A percentile compares a stretch with the other conserved stretches of the same genome.
These are phyloP conservation scores for Cotoneaster glaucophyllus DNA, from an alignment of 306 rosid species.

Conservation along the genomic window DNA sequence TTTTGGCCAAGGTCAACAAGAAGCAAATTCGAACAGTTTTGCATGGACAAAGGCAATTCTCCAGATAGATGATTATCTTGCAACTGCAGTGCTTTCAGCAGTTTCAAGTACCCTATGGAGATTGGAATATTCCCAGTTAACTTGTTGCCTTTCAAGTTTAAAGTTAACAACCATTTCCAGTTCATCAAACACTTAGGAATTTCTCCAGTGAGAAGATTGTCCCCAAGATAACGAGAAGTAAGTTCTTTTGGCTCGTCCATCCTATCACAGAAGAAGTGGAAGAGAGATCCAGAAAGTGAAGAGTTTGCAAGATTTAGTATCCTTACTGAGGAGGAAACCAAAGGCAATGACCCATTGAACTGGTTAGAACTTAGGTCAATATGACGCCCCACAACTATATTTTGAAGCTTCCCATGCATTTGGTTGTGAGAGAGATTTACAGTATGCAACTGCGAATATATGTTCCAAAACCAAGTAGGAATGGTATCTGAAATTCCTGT, in stretches of 20 bases:
- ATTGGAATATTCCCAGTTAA: conserved; percentile 7
- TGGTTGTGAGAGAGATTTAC: conserved; percentile 25
- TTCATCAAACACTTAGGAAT: conserved; percentile 11
- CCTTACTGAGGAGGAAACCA: background rate
- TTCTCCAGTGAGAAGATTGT: conserved; percentile 9
- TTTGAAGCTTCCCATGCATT: conserved; percentile 14
- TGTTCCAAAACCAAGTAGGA: conserved; percentile 9
- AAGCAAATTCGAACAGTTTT: background rate
- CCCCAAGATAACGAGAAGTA: background rate
- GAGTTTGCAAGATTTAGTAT: conserved; percentile 5
- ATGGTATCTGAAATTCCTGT: background rate
- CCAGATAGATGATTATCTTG: too few species aligned
- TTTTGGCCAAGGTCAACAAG: conserved; percentile 25
- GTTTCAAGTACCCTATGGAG: too few species aligned
- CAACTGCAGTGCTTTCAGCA: too few species aligned
- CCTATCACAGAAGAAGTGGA: background rate
- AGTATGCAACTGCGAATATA: accelerated
- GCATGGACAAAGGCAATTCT: background rate
- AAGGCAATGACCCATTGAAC: conserved; percentile 12
- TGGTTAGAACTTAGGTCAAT: conserved; percentile 14
- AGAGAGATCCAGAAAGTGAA: background rate
- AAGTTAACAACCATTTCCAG: background rate
- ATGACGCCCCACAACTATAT: conserved; percentile 1
- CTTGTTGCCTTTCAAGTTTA: conserved; percentile 14
- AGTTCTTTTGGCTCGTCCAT: accelerated